These are phyloP conservation scores for Dictyostelium purpureum DNA, from an alignment of 78 protist genomes.

Conservation along the genomic window DNA sequence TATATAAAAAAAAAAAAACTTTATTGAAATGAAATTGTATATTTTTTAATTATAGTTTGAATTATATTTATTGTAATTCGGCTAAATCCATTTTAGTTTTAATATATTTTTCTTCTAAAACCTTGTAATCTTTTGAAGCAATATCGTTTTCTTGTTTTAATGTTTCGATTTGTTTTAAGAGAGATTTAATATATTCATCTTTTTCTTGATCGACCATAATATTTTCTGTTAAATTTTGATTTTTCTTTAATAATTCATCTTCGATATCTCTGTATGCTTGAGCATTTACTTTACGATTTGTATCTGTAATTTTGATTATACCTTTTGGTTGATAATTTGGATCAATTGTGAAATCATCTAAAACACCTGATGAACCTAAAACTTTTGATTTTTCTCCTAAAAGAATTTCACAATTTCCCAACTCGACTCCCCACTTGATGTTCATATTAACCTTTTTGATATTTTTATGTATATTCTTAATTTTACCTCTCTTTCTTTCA, in stretches of 20 bases:
- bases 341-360: neutral
- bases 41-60: no score
- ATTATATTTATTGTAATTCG: neutral
- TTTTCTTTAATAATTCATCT: slow-evolving; percentile 54
- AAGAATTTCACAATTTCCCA: slow-evolving; percentile 73
- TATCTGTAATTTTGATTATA: slow-evolving; percentile 52
- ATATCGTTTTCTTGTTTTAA: neutral
- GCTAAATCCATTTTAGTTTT: slow-evolving; percentile 43
- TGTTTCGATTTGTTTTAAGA: neutral
- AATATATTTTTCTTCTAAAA: slow-evolving; percentile 26
- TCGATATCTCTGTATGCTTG: slow-evolving; percentile 61
- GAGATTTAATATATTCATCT: slow-evolving; percentile 15
- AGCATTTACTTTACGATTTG: slow-evolving; percentile 67
- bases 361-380: neutral
- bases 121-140: neutral
- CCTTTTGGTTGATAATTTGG: slow-evolving; percentile 55
- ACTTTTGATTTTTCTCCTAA: slow-evolving; percentile 64
- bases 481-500: slow-evolving; percentile 28
- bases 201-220: slow-evolving; percentile 27
- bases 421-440: slow-evolving; percentile 41
- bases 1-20: no score
- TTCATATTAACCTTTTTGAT: slow-evolving; percentile 59
- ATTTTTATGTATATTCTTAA: slow-evolving; percentile 33
- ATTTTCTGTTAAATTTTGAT: slow-evolving; percentile 5
- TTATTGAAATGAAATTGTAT: no score